Evolutionary conservation across 495 filamentous ascomycete genomes (phyloP).

Genomic region (Pyrenula aspistea): DNA sequence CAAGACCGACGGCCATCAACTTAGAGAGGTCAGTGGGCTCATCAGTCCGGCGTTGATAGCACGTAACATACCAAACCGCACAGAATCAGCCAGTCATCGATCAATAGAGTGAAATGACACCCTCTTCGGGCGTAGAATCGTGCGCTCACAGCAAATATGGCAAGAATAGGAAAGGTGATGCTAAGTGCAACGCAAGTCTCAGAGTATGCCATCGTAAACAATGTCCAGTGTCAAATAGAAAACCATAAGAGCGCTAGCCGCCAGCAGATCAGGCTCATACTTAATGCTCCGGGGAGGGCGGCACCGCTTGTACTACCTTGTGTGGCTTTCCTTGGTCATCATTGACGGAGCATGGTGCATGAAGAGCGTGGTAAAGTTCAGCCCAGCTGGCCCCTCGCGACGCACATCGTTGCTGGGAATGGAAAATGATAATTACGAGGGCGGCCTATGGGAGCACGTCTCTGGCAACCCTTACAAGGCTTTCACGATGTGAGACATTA

Average conservation of each 20-base stretch:
- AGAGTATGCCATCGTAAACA: no score
- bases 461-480: not conserved
- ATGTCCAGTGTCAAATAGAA: no score
- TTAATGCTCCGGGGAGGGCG: no score
- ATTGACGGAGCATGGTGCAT: no score
- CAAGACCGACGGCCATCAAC: not conserved
- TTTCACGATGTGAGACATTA: not conserved
- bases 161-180: no score
- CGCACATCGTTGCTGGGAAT: not conserved
- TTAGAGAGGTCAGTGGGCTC: not conserved
- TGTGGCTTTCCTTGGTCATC: no score
- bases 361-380: not conserved
- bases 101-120: not conserved
- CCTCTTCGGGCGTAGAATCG: not conserved
- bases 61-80: not conserved
- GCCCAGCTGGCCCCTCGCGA: not conserved
- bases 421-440: not conserved
- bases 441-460: not conserved
- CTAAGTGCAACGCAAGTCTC: no score
- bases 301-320: no score
- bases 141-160: not conserved
- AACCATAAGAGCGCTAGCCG: no score
- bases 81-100: not conserved
- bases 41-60: not conserved
- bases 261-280: no score